Percentiles rank a stretch among this genome's conserved stretches.
Conservation (phyloP, 2,329 filamentous ascomycete species). For the Neofusicoccum laricinum region DNA sequence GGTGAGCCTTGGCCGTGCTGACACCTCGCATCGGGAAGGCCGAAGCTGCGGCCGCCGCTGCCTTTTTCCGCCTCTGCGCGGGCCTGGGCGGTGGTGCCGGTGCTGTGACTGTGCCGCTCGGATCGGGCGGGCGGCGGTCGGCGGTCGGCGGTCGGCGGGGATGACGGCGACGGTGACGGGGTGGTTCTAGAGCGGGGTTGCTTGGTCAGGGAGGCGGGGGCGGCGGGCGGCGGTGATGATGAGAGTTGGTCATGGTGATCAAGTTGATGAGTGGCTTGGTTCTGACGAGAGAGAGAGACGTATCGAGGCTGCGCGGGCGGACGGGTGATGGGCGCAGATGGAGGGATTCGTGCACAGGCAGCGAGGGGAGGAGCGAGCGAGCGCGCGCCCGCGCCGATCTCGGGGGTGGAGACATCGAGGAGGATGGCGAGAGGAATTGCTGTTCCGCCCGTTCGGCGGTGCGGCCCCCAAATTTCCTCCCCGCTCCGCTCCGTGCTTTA, state of each 20-base stretch:
- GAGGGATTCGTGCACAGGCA: neutral
- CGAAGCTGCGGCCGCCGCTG: neutral
- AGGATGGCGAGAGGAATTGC: no score
- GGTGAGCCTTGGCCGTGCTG: neutral
- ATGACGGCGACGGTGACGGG: neutral
- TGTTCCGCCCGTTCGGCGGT: no score
- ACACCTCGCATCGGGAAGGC: no score
- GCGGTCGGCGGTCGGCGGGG: no score
- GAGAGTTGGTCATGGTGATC: no score
- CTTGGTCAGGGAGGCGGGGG: no score
- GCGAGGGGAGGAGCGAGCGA: neutral
- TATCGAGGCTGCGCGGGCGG: no score
- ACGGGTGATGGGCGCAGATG: no score
- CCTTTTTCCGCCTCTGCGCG: neutral
- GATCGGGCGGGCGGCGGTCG: neutral
- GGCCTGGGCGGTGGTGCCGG: neutral
- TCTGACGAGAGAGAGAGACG: no score
- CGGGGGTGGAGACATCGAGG: neutral
- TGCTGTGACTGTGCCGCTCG: neutral
- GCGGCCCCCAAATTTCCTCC: neutral
- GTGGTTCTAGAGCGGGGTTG: neutral
- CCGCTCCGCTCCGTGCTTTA: neutral
- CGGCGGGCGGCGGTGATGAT: no score
- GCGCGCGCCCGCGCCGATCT: no score
- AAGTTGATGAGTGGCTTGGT: no score